Base-by-base conservation (phyloP, 208 protist genomes). In the Novymonas esmeraldas region DNA sequence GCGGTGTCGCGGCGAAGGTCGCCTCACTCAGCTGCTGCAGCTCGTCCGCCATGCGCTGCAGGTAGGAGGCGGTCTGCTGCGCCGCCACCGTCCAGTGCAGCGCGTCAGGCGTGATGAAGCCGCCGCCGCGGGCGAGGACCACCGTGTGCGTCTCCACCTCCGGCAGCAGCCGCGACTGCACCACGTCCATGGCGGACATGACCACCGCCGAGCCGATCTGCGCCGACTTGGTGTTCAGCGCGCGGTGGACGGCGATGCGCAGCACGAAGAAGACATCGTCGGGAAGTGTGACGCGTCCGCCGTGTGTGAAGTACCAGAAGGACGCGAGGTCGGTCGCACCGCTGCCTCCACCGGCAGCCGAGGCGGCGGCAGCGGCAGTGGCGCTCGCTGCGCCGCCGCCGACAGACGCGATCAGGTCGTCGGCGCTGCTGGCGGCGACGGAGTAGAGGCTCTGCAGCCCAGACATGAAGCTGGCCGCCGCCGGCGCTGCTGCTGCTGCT, bases 181-280 rank as follows among this genome's bases (percentile, higher is more conserved):
- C 64, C 58, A 90, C 70, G 48, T 92, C 82, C 39, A 61, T 79
- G 31, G 71, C 78, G 34, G 76, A 85, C 46, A 93, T 84, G 50
- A 93, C 75, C 18, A 92, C 79, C 2, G 90, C 90, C 6, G 87
- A 95, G 55, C 78, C 73, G 79, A 95, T 92, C 54, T 93, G 87
- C 20, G 81, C 87, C 1, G 84, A 92, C 45, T 90, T 89, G 7
- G 87, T 95, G 78, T 92, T 84, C 44, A 90, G 60, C 14, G 87
- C 82, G 1, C 90, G 87, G 42, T 93, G 90, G 2, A 95, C 28
- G 7, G 90, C 82, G 44, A 93, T 82, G 48, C 90, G 90, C 22
- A 95, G 57, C 42, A 95, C 85, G 61, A 89, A 95, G 64, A 95
- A 95, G 38, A 93, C 74, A 60, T 95, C 90, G 36, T 95, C 90